Evolutionary conservation across 1,284 basidiomycete species (phyloP).

Genomic region (Trichosporon ovoides): DNA sequence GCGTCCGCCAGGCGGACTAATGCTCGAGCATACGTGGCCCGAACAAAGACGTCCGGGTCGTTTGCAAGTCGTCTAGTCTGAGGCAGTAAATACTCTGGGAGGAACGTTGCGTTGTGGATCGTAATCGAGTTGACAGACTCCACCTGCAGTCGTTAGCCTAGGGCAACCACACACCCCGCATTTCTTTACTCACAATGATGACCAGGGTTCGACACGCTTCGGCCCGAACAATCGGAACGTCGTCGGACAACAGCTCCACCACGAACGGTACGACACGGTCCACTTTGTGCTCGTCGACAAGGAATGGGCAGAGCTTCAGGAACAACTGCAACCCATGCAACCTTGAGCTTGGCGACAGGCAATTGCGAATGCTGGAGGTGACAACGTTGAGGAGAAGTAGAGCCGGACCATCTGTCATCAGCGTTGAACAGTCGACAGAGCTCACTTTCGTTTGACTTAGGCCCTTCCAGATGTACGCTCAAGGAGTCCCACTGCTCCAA

Average conservation of each 20-base stretch:
- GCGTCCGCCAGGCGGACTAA: constrained; percentile 78
- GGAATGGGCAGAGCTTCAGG: constrained; percentile 70
- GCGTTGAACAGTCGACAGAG: not conserved
- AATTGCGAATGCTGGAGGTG: constrained; percentile 86
- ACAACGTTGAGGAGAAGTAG: constrained; percentile 76
- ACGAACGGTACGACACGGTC: constrained; percentile 91
- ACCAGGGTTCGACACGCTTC: constrained; percentile 74
- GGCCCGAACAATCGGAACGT: constrained; percentile 70
- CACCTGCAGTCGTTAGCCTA: constrained; percentile 53
- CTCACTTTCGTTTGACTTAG: constrained; percentile 30
- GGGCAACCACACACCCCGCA: not conserved
- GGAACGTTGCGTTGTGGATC: constrained; percentile 75
- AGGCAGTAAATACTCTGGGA: constrained; percentile 92
- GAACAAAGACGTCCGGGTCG: constrained; percentile 81
- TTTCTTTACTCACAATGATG: constrained; percentile 59
- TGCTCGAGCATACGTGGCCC: constrained; percentile 81
- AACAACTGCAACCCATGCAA: constrained; percentile 80
- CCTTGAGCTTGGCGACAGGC: constrained; percentile 78
- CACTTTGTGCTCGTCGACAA: constrained; percentile 91
- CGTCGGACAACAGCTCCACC: constrained; percentile 81
- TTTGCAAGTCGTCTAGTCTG: constrained; percentile 74
- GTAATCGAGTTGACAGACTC: constrained; percentile 82
- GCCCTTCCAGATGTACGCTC: constrained; percentile 35
- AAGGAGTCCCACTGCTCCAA: constrained; percentile 46
- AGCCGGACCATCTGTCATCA: constrained; percentile 64